Base-by-base conservation (phyloP, 176 grass and related monocot genomes). In the Avena sativa region DNA sequence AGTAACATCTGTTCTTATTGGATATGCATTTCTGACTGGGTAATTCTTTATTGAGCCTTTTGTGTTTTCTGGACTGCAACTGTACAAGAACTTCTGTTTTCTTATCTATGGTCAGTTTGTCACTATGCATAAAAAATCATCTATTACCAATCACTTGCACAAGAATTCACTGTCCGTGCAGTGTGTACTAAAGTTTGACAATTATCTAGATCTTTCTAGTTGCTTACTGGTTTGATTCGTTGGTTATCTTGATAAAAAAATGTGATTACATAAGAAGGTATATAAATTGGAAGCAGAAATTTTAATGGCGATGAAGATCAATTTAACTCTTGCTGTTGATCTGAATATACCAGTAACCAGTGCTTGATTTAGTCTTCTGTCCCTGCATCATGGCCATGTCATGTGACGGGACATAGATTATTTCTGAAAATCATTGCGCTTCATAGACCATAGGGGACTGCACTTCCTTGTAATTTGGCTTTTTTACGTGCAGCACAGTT, bases 1-100 rank as follows among this genome's bases (percentile, higher is more conserved):
- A 63, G 74, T 99, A 86, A 99, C 97, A 79, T 94, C 97, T 78
- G 70, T 88, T 89, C 83, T 99, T 84, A 99, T 99, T 2, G 94
- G 94, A 84, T 88, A 93, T 80, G 91, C 97, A 70, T 97, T 93
- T 85, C 46, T 99, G 56, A 97, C 91, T 5, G 90, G 97, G 97
- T 98, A 93, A 93, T 20, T 74, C 55, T 73, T 78, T 77, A 47
- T 71, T n/a, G 11, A 62, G 68, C 25, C 76, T n/a, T 53, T 79
- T 44, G 20, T 70, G 60, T 86, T 86, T 86, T 74, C 14, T 86
- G 52, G 14, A 47, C 71, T 88, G 26, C 30, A 82, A n/a, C 64
- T 82, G 28, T 56, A 53, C 72, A 52, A 30, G 48, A 68, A 43
- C 9, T 74, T 79, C 7, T 89, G 50, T 63, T 81, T 69, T 51